Percentiles rank a stretch among this genome's conserved stretches.
These are phyloP conservation scores for Phytopythium oedochilum DNA, from an alignment of 352 stramenopile genomes.

Conservation along the genomic window DNA sequence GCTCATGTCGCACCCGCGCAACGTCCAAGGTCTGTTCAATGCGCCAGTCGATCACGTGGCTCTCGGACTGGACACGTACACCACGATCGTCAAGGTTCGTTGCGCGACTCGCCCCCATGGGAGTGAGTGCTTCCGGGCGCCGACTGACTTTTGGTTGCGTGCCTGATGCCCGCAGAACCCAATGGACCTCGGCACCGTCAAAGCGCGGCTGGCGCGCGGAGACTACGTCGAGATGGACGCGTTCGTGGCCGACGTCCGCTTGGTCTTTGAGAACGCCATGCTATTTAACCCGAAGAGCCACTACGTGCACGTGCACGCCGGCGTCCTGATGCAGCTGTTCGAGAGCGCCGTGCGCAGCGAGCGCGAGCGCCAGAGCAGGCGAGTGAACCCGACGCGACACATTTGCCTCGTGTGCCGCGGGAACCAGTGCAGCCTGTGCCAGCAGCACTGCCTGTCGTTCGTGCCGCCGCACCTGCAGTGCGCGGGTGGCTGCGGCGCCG, in stretches of 20 bases:
- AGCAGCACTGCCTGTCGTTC: conserved; percentile 65
- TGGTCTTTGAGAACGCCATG: conserved; percentile 91
- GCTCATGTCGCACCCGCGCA: conserved; percentile 70
- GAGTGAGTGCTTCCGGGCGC: neutral
- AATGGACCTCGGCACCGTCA: conserved; percentile 92
- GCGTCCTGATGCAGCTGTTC: conserved; percentile 58
- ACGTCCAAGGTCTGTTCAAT: conserved; percentile 74
- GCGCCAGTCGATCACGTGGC: conserved; percentile 64
- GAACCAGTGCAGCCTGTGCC: conserved; percentile 66
- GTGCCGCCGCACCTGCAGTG: conserved; percentile 65
- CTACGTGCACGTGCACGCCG: conserved; percentile 72
- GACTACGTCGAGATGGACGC: conserved; percentile 83
- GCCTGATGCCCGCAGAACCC: conserved; percentile 34
- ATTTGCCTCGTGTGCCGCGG: conserved; percentile 57
- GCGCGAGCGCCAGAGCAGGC: conserved; percentile 37
- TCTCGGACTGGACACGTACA: conserved; percentile 69
- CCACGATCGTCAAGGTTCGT: conserved; percentile 46
- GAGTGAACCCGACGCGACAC: conserved; percentile 35
- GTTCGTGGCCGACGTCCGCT: conserved; percentile 71
- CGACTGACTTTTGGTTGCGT: neutral
- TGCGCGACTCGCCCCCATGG: too few relatives aligned
- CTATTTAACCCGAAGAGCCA: conserved; percentile 76
- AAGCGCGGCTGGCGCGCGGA: conserved; percentile 69
- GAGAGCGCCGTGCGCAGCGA: conserved; percentile 49
- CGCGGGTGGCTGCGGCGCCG: conserved; percentile 60